Percentiles rank a stretch among this genome's conserved stretches.
These are phyloP conservation scores for Fusarium lyarnte DNA, from an alignment of 2,329 filamentous ascomycete genomes.

Conservation along the genomic window DNA sequence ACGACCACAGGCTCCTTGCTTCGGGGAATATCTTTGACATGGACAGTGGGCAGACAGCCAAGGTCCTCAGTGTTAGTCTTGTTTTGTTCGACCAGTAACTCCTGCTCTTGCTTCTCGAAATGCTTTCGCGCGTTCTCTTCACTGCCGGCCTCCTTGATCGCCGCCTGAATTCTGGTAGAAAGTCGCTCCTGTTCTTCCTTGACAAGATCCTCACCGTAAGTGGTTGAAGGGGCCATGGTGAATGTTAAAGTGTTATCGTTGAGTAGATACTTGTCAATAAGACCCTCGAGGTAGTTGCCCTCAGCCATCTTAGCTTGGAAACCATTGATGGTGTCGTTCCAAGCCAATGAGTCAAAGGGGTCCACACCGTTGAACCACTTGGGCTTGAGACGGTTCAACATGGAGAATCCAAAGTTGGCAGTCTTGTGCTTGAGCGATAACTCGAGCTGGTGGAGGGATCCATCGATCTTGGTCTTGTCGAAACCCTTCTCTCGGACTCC, in stretches of 20 bases:
- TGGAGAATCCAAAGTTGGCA: conserved; percentile 89
- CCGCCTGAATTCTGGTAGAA: conserved; percentile 76
- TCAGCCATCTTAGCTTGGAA: conserved; percentile 82
- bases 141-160: conserved; percentile 73
- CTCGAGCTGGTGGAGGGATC: conserved; percentile 92
- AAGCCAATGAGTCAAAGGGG: conserved; percentile 89
- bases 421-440: conserved; percentile 96
- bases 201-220: conserved; percentile 77
- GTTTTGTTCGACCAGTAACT: conserved; percentile 83
- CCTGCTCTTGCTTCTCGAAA: conserved; percentile 80
- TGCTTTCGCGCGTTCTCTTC: conserved; percentile 76
- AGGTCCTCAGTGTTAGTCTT: conserved; percentile 86
- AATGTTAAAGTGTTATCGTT: conserved; percentile 90
- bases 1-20: conserved; percentile 69
- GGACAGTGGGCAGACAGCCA: conserved; percentile 85
- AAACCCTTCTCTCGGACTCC: conserved; percentile 81
- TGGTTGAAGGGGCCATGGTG: conserved; percentile 88
- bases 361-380: conserved; percentile 97
- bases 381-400: conserved; percentile 88
- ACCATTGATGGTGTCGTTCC: conserved; percentile 86
- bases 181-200: conserved; percentile 81
- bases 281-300: conserved; percentile 81
- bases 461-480: conserved; percentile 89
- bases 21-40: conserved; percentile 89
- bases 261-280: conserved; percentile 90